Conservation (phyloP, 306 rosid genomes). For the Neltuma alba region DNA sequence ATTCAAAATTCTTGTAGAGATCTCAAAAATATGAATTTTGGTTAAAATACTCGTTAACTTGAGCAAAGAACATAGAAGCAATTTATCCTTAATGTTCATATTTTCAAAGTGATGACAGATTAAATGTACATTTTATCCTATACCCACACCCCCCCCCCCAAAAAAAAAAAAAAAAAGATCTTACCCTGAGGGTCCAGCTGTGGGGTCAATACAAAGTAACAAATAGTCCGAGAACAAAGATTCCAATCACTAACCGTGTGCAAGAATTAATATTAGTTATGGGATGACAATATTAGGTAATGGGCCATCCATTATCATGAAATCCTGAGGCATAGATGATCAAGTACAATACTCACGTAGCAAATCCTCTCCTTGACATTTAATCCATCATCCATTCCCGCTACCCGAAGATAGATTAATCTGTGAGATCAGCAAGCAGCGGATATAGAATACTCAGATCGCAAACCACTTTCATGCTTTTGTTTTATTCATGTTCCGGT, state of each 20-base stretch:
- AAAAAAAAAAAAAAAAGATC: too few relatives aligned
- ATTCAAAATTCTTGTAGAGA: background rate
- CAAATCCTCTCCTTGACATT: slow-evolving; percentile 80
- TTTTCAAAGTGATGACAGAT: background rate
- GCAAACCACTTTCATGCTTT: slow-evolving; percentile 1
- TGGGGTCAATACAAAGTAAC: slow-evolving; percentile 15
- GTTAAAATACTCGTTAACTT: background rate
- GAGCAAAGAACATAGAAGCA: background rate
- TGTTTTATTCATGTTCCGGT: slow-evolving; percentile 21
- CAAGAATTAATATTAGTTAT: slow-evolving; percentile 16
- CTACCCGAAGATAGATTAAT: slow-evolving; percentile 85
- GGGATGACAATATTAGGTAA: slow-evolving; percentile 22
- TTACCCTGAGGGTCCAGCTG: background rate
- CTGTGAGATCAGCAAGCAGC: slow-evolving; percentile 51
- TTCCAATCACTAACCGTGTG: slow-evolving; percentile 18
- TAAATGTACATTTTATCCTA: background rate
- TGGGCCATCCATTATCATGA: slow-evolving; percentile 29
- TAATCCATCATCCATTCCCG: slow-evolving; percentile 96
- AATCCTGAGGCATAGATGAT: slow-evolving; percentile 32
- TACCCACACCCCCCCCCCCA: too few relatives aligned
- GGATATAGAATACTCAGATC: slow-evolving; percentile 28
- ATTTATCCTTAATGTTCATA: background rate
- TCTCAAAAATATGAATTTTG: background rate
- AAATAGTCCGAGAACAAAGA: slow-evolving; percentile 15
- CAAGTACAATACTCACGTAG: slow-evolving; percentile 61